Percentiles rank a stretch among this genome's conserved stretches.
Evolutionary conservation across 1,139 yeast species (phyloP).

Genomic region (Kodamaea derodonti): DNA sequence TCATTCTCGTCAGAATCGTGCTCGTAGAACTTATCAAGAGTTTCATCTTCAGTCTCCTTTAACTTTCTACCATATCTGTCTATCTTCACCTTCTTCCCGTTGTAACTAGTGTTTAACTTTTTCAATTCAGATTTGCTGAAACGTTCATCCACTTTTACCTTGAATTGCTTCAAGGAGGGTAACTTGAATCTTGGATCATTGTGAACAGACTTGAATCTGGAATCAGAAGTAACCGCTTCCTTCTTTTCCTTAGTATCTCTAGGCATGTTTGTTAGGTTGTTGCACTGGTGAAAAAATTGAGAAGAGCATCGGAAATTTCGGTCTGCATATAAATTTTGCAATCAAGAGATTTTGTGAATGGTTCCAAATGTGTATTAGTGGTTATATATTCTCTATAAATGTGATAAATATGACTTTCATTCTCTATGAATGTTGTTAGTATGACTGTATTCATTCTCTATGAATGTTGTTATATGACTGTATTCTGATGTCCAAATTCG

Average conservation of each 20-base stretch:
- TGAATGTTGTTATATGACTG: too few species aligned
- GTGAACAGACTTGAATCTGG: conserved; percentile 75
- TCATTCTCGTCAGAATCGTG: conserved; percentile 32
- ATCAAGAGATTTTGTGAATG: too few species aligned
- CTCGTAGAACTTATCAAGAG: conserved; percentile 65
- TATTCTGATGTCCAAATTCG: too few species aligned
- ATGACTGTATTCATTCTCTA: not conserved
- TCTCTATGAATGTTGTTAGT: too few species aligned
- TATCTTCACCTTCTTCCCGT: conserved; percentile 53
- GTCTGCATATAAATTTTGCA: not conserved
- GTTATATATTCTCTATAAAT: too few species aligned
- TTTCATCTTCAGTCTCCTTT: conserved; percentile 34
- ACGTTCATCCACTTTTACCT: conserved; percentile 82
- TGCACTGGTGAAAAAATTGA: conserved; percentile 1
- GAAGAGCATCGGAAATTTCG: conserved; percentile 2
- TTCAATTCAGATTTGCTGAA: conserved; percentile 71
- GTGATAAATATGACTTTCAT: too few species aligned
- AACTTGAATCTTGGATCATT: conserved; percentile 85
- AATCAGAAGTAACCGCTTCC: conserved; percentile 48
- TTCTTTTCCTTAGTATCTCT: conserved; percentile 16
- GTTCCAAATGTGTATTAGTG: too few species aligned
- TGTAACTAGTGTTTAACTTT: conserved; percentile 49
- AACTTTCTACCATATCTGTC: conserved; percentile 86
- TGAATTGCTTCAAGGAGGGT: conserved; percentile 66
- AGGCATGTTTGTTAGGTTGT: conserved; percentile 16